These are phyloP conservation scores for Euphorbia tirucalli DNA, from an alignment of 345 rosid genomes.

Conservation along the genomic window DNA sequence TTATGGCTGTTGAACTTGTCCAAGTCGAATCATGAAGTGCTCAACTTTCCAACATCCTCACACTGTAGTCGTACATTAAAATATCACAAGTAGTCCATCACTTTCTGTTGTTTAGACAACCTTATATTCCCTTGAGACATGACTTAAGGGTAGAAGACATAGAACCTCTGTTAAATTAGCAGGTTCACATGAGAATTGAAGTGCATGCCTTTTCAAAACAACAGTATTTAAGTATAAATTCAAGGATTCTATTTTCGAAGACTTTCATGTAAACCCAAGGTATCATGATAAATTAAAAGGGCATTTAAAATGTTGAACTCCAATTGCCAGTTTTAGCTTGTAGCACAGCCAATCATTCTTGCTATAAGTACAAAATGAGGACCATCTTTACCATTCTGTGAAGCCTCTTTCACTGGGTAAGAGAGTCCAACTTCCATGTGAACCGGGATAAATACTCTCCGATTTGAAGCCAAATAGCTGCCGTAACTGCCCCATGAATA, in stretches of 20 bases:
- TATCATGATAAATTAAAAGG: not conserved
- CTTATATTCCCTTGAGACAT: not conserved
- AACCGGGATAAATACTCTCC: conserved; percentile 47
- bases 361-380: not conserved
- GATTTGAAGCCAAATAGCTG: conserved; percentile 87
- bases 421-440: conserved; percentile 53
- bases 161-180: no score
- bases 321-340: not conserved
- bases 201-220: no score
- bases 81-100: not conserved
- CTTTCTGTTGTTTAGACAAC: no score
- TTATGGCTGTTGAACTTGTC: not conserved
- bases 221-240: no score
- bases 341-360: not conserved
- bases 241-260: not conserved
- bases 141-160: not conserved
- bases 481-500: conserved; percentile 87
- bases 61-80: not conserved
- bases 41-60: not conserved
- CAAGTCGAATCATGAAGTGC: not conserved
- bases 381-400: conserved; percentile 66
- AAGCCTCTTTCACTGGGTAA: conserved; percentile 81
- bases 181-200: no score
- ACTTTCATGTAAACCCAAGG: not conserved
- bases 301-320: not conserved